Evolutionary conservation across 768 basidiomycete species (phyloP), one percentile per base, ranked within the genome.

Genomic region (Boletus rufocinnamomeus): DNA sequence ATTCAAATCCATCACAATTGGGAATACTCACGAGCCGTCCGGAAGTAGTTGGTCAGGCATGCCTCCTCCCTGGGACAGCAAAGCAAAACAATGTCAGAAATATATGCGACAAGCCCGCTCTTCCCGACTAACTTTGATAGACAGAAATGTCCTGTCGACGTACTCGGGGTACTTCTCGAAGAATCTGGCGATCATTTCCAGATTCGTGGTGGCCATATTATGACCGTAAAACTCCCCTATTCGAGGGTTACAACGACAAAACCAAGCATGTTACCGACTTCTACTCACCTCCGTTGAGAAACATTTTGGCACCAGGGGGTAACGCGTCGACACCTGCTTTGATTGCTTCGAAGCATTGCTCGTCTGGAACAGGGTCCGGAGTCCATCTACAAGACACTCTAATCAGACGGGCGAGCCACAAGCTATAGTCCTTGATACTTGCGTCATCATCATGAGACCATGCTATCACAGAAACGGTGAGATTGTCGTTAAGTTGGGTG

Each of bases 401-500:
- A 16, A 21, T 40, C 14, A 49, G 27, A 38, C 6, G 32, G 2
- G 21, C 8, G 11, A 40, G 6, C 13, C 2, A 17, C 30, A 17
- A 25, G 16, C 2, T 5, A 25, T 7, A 3, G 17, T 7, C 11
- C 11, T 4, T 1, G 21, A 1, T 11, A 56, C 54, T 23, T 64
- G 83, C 73, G 83, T 86, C 78, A 86, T 80, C 72, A 79, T 70
- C 84, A 85, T 85, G 37, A 85, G 69, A 1, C 85, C 85, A 63
- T 82, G 80, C 74, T 70, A 14, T 46, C 25, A 9, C 17, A 27
- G 45, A 46, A 27, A 45, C 16, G 16, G 14, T 46, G 45, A 46
- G 45, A 46, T 27, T 25, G 25, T 4, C 14, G 23, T 27, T 9
- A 27, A 25, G 21, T 10, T 10, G 21, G 25, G 19, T 30, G 21